phyloP scores from a whole-genome alignment of 192 early-diverging fungal genomes.

The Linnemannia zychae region DNA sequence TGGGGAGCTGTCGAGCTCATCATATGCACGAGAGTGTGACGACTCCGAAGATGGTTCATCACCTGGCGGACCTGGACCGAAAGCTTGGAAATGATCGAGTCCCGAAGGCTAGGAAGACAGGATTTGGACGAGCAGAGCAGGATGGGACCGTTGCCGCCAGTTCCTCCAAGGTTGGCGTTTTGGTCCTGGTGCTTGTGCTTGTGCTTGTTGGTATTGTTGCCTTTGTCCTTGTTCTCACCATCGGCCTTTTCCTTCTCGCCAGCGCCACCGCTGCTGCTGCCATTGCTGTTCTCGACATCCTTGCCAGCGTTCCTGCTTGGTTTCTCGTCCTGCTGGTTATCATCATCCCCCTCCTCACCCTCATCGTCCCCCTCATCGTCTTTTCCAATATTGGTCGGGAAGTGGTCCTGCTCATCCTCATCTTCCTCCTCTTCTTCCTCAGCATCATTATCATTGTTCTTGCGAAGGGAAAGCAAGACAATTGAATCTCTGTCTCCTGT shows the following conservation, averaged over 20 bases:
- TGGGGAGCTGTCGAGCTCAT: constrained; percentile 26
- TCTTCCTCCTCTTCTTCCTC: not conserved
- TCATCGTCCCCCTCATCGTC: not conserved
- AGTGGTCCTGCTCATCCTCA: constrained; percentile 28
- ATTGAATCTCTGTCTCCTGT: not conserved
- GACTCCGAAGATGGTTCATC: constrained; percentile 29
- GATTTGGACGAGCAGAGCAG: constrained; percentile 25
- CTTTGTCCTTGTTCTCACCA: not conserved
- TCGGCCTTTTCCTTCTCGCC: not conserved
- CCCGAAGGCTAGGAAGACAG: constrained; percentile 33
- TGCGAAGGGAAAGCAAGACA: not conserved
- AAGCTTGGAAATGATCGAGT: constrained; percentile 25
- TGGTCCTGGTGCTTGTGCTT: not conserved
- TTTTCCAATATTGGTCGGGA: constrained; percentile 3
- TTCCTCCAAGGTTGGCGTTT: constrained; percentile 26
- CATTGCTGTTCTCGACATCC: not conserved
- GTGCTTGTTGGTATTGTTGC: not conserved
- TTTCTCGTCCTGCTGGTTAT: not conserved
- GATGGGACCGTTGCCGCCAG: constrained; percentile 30
- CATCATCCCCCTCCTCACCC: not conserved
- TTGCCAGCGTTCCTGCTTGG: not conserved
- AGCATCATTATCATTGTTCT: not conserved
- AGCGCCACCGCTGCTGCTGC: too few species aligned
- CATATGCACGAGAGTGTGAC: constrained; percentile 14
- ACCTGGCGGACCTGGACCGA: constrained; percentile 30